Evolutionary conservation across 176 grass and related monocot genomes (phyloP).

Genomic region (maize (Zea mays)): DNA sequence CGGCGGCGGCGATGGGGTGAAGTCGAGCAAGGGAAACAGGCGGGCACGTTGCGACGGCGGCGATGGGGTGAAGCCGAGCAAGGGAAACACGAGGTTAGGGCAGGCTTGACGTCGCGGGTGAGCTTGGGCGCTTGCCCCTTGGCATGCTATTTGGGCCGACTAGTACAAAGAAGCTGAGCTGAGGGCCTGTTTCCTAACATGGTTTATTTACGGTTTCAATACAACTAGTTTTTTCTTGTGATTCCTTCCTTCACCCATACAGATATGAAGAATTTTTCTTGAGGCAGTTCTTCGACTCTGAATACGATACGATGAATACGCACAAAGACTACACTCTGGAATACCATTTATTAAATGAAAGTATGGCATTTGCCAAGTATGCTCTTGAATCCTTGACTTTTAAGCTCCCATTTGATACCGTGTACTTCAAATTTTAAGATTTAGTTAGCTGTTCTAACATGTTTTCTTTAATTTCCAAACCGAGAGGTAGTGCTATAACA

Average conservation of each 20-base stretch:
- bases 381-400: neutral
- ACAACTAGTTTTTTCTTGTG: conserved; percentile 26
- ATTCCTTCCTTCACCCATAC: conserved; percentile 60
- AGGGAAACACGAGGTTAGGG: no score
- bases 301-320: conserved; percentile 77
- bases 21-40: no score
- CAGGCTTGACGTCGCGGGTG: no score
- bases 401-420: conserved; percentile 4
- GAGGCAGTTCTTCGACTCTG: conserved; percentile 76
- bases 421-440: conserved; percentile 7
- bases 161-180: no score
- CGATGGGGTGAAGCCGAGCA: no score
- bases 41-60: no score
- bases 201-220: no score
- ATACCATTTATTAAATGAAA: conserved; percentile 84
- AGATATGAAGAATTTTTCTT: conserved; percentile 97
- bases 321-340: conserved; percentile 69
- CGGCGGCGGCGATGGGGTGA: no score
- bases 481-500: neutral
- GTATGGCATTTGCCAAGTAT: conserved; percentile 37
- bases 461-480: conserved; percentile 6
- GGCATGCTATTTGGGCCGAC: no score
- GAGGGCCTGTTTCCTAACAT: no score
- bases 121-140: no score
- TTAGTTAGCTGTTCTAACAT: neutral